phyloP scores from a whole-genome alignment of 108 stramenopile species.

The Cyclotella choctawhatcheeana region DNA sequence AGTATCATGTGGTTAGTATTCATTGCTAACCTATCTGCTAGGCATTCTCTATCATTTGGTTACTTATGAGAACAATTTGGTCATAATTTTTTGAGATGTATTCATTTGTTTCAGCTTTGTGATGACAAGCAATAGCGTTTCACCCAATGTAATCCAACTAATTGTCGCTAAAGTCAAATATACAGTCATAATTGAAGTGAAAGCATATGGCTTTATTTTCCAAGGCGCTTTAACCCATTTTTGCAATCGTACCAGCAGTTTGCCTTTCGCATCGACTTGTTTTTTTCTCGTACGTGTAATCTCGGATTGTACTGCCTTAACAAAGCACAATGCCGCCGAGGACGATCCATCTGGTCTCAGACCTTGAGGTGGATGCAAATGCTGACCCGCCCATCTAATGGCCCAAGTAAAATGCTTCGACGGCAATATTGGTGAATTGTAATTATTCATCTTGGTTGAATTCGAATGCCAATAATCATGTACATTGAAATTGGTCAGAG shows the following conservation, averaged over 20 bases:
- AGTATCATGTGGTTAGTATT: background rate
- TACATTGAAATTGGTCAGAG: conserved; percentile 33
- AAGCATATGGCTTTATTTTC: conserved; percentile 32
- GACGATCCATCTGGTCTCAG: conserved; percentile 30
- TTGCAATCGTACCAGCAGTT: conserved; percentile 16
- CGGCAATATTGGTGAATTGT: background rate
- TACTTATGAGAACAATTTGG: too few species aligned
- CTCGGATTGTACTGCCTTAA: conserved; percentile 31
- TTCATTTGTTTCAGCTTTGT: conserved; percentile 3
- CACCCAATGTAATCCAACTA: conserved; percentile 32
- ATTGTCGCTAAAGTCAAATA: conserved; percentile 21
- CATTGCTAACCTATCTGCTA: too few species aligned
- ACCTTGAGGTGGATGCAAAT: conserved; percentile 35
- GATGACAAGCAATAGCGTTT: background rate
- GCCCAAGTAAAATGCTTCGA: conserved; percentile 44
- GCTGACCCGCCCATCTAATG: conserved; percentile 42
- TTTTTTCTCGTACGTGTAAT: conserved; percentile 1
- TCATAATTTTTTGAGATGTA: background rate
- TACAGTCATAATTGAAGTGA: conserved; percentile 25
- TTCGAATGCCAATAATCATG: background rate
- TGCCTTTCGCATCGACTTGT: conserved; percentile 16
- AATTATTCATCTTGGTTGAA: background rate
- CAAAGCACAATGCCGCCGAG: conserved; percentile 35
- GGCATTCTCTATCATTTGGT: too few species aligned
- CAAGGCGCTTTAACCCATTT: conserved; percentile 15